Evolutionary conservation across 73 alveolate genomes (phyloP), one percentile per base, ranked within the genome.

Genomic region (Paramecium octaurelia): DNA sequence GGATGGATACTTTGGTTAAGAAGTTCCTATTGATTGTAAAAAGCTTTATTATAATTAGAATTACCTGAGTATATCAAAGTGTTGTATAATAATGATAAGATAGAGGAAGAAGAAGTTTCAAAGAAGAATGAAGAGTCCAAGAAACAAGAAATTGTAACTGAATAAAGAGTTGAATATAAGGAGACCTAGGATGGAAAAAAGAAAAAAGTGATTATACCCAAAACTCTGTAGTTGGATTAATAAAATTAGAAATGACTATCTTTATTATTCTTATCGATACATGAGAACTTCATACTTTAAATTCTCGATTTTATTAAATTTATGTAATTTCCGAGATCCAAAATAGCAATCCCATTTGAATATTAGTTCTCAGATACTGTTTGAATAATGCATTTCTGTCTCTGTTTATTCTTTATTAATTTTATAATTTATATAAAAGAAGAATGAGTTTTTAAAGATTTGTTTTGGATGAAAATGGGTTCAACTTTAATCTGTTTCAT

Each of bases 21-120:
- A 38, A 70, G 24, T 89, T 21, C 54, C 86, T n/a, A 27, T 48
- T 44, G 94, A 89, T 8, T 36, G 94, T 89, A 89, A 8, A 23
- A 69, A 4, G 12, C 0, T 3, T 31, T 40, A 6, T 14, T 35
- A 80, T 16, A 20, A 54, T 54, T 80, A 80, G 91, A 80, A 80
- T 43, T 80, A 80, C 91, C 91, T 80, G 91, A 80, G 16, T 48
- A 80, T 80, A 46, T 80, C 21, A 54, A 6, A 18, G 69, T 54
- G 31, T 18, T 54, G 21, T 54, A 54, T 54, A 54, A 54, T 18
- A 54, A 54, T 54, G 69, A 54, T 54, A 54, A 54, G 8, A 54
- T 54, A 54, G 69, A 54, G 31, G 46, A 80, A 43, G 57, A 29
- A 8, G 34, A 29, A 34, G 87, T 36, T 29, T 18, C 57, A 36